phyloP scores from a whole-genome alignment of 148 eudicot genomes.

The Chenopodium berlandieri region DNA sequence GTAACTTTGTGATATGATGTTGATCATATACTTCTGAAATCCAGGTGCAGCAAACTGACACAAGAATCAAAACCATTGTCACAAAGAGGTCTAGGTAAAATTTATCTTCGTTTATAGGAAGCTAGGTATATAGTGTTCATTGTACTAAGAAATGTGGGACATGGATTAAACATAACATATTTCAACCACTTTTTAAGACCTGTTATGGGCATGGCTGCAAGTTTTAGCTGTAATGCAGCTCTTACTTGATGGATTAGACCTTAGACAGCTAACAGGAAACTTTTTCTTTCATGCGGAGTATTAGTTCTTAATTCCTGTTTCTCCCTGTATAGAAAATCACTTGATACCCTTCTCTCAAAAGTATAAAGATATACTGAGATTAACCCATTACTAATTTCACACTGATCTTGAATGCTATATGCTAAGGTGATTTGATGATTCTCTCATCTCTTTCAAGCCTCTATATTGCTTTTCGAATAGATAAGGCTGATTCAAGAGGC shows the following conservation, averaged over 20 bases:
- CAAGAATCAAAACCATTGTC: slow-evolving; percentile 33
- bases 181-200: neutral
- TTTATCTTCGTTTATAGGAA: neutral
- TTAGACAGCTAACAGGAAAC: neutral
- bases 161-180: neutral
- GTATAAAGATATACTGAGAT: neutral
- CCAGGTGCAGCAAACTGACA: slow-evolving; percentile 45
- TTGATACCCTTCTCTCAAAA: neutral
- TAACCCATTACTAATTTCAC: neutral
- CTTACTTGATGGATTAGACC: neutral
- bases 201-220: neutral
- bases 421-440: neutral
- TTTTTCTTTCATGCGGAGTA: neutral
- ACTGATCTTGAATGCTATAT: neutral
- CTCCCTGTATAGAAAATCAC: neutral
- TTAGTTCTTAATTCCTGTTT: neutral
- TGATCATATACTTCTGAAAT: slow-evolving; percentile 10
- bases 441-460: too few species aligned
- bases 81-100: slow-evolving; percentile 62
- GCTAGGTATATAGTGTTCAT: neutral
- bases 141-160: neutral
- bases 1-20: neutral
- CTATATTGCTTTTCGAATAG: neutral
- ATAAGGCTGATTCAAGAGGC: neutral
- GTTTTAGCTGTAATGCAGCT: neutral